A percentile compares a stretch with the other conserved stretches of the same genome.
Evolutionary conservation across 164 flowering plant genomes (phyloP).

Genomic region (Brasenia schreberi): DNA sequence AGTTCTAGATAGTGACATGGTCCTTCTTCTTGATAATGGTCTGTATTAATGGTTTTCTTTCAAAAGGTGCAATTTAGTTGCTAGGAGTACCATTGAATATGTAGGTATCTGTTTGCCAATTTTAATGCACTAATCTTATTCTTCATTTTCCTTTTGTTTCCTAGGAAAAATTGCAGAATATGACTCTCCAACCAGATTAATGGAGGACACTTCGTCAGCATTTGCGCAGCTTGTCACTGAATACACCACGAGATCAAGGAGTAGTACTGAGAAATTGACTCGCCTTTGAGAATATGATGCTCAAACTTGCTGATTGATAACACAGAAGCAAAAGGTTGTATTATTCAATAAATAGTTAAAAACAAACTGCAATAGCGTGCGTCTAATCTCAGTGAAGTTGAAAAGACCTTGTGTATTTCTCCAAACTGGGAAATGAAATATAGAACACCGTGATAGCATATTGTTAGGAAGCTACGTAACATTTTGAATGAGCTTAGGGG

Average conservation of each 20-base stretch:
- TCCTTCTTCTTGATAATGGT: conserved; percentile 21
- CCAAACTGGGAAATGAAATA: no score
- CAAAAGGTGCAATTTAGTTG: background rate
- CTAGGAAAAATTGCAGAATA: conserved; percentile 22
- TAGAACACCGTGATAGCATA: no score
- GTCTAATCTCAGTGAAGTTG: no score
- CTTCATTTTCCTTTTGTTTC: background rate
- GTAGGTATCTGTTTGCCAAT: no score
- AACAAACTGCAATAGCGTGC: no score
- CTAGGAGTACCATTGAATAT: background rate
- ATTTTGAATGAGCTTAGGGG: no score
- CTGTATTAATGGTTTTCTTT: conserved; percentile 3
- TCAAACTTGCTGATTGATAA: background rate
- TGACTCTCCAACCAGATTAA: conserved; percentile 19
- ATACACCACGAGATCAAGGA: conserved; percentile 15
- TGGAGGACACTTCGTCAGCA: conserved; percentile 14
- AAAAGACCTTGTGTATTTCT: no score
- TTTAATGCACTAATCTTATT: background rate
- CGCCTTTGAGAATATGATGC: background rate
- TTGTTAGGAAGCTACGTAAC: no score
- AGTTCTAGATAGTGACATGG: conserved; percentile 30
- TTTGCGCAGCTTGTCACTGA: conserved; percentile 25
- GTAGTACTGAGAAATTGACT: conserved; percentile 4
- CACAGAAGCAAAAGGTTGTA: no score
- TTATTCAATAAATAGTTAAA: no score